Base-by-base conservation (phyloP, 2,329 filamentous ascomycete genomes). In the Dactylellina leptospora region DNA sequence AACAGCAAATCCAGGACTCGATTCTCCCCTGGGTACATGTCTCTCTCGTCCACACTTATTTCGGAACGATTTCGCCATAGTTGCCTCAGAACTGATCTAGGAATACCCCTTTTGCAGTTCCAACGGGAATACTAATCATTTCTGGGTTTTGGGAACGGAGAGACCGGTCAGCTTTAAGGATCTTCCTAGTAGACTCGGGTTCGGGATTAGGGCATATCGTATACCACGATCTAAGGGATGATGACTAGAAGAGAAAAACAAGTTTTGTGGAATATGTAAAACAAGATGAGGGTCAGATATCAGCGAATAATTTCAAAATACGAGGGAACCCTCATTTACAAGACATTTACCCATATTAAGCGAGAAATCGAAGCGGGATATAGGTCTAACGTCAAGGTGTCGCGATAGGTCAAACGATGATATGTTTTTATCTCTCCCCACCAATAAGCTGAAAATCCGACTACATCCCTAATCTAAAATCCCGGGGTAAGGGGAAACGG, bases 271-370 rank as follows among this genome's bases (percentile, higher is more conserved):
- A 30, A 44, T 23, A 23, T 30, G 22, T 20, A 20, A 53, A 16
- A 36, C 48, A 22, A 33, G 47, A 16, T 36, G 47, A 54, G 36
- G 27, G 45, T 25, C 18, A 33, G 23, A 27, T 25, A 27, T 54
- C 38, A 48, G 42, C 40, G 18, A 38, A 40, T 38, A 25, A 68
- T 40, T 44, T 53, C n/a, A 47, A 30, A 63, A 71, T 71, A 71
- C 64, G 64, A 62, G 58, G 47, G 30, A n/a, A 23, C 25, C 16
- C 33, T 71, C 58, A 71, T 71, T 71, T 53, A 42, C 38, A 30
- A 44, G 13, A 10, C 20, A 22, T 71, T 71, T 71, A 71, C 59
- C 66, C 66, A 71, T 38, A 63, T 71, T 63, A 71, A 51, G 48
- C 51, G 50, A 62, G 25, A 61, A 18, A 30, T 18, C 20, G 6